These are phyloP conservation scores for Citrus mangshanensis DNA, from an alignment of 345 rosid species.

Conservation along the genomic window DNA sequence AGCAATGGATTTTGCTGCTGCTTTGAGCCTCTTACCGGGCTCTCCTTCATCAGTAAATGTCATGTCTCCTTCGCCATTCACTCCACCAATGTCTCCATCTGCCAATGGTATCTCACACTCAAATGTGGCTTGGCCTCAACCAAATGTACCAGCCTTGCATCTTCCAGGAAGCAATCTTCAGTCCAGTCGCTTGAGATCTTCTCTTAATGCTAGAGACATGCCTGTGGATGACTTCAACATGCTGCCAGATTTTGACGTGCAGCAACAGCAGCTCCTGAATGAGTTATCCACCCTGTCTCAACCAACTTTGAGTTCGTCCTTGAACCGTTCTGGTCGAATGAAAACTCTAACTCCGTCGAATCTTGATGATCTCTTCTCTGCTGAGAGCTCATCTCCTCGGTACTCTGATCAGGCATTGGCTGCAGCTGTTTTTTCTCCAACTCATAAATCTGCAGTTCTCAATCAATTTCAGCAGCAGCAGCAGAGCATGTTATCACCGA, in stretches of 20 bases:
- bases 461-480: conserved; percentile 72
- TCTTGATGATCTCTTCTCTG: conserved; percentile 65
- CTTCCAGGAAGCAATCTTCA: conserved; percentile 78
- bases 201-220: conserved; percentile 75
- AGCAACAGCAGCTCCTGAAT: conserved; percentile 60
- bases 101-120: conserved; percentile 66
- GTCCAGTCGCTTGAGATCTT: conserved; percentile 87
- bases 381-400: conserved; percentile 63
- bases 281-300: conserved; percentile 57
- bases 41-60: conserved; percentile 75
- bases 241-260: conserved; percentile 73
- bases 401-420: conserved; percentile 49
- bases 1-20: conserved; percentile 81
- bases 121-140: conserved; percentile 80
- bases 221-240: conserved; percentile 54
- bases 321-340: conserved; percentile 68
- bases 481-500: conserved; percentile 73
- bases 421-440: conserved; percentile 58
- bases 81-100: conserved; percentile 90
- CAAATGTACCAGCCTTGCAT: conserved; percentile 78
- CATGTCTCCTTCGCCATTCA: conserved; percentile 83
- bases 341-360: conserved; percentile 77
- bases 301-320: conserved; percentile 41
- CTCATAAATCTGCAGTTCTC: conserved; percentile 53
- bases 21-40: conserved; percentile 70